Base-by-base conservation (phyloP, 805 yeast genomes). In the Saccharomycopsis malanga region DNA sequence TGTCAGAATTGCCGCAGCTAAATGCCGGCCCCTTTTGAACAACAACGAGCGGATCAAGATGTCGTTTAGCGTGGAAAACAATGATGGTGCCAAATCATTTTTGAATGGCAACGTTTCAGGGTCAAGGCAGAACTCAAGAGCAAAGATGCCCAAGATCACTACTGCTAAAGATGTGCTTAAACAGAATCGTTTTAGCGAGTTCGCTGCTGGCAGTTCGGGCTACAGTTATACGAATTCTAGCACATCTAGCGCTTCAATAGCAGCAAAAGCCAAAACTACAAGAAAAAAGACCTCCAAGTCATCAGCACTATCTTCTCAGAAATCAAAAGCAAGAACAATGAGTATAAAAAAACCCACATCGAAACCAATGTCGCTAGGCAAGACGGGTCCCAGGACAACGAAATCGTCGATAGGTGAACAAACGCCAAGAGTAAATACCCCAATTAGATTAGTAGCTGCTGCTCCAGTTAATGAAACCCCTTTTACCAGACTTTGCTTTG, bases 1-100 rank as follows among this genome's bases (percentile, higher is more conserved):
- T 58, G 74, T 89, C 4, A 71, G 70, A 53, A 55, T 71, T 1
- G 44, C 44, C 37, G 95, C 95, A 0, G 67, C 70, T 1, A 65
- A 71, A n/a, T 79, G 88, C 0, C 57, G 63, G 14, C 58, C 57
- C 1, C 68, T 87, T 1, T 56, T 82, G 43, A 55, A 57, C 7
- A 75, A 74, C 2, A 58, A 56, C 2, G 67, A 69, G 49, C 66
- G 60, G 40, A 70, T 85, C n/a, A 60, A 63, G 5, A 75, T 84
- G 67, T 34, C 52, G 23, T 37, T 48, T 27, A 25, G 37, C 34
- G 24, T 30, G 14, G 42, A 54, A 50, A 37, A 21, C 36, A 24
- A 14, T 29, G 22, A 18, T 41, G 20, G 4, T 32, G 15, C 22
- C 52, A 44, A 23, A 42, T 35, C 57, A n/a, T 57, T 58, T 12